These are phyloP conservation scores for Plectranthus barbatus DNA, from an alignment of 257 asterid genomes.

Conservation along the genomic window DNA sequence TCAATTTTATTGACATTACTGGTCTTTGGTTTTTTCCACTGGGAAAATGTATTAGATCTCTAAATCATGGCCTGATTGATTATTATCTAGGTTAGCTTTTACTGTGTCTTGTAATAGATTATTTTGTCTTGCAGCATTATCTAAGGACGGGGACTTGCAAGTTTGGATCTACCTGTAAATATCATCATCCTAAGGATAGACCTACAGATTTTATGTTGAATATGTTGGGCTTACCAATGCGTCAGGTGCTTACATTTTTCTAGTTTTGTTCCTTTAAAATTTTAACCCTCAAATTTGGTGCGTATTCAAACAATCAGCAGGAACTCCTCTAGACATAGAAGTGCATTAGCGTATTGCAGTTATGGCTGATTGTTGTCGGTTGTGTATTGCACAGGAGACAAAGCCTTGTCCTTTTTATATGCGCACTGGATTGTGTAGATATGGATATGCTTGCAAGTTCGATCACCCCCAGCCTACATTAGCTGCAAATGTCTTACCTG, in stretches of 20 bases:
- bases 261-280: neutral
- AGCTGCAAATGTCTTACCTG: constrained; percentile 35
- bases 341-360: neutral
- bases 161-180: constrained; percentile 58
- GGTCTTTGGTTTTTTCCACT: neutral
- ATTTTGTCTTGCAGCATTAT: constrained; percentile 43
- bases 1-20: neutral
- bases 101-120: neutral
- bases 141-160: constrained; percentile 72
- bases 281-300: neutral
- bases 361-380: constrained; percentile 3
- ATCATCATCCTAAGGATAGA: constrained; percentile 62
- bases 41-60: neutral
- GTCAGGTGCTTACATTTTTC: constrained; percentile 42
- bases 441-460: constrained; percentile 58
- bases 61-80: neutral
- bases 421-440: constrained; percentile 60
- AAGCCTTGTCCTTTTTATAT: constrained; percentile 51
- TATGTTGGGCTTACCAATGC: constrained; percentile 60
- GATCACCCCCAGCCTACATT: constrained; percentile 60
- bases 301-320: neutral
- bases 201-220: constrained; percentile 35
- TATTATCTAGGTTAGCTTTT: neutral
- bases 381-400: constrained; percentile 34
- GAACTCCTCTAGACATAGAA: neutral